A percentile compares a stretch with the other conserved stretches of the same genome.
Conservation (phyloP, 2,329 filamentous ascomycete species). For the Pseudomassariella vexata region DNA sequence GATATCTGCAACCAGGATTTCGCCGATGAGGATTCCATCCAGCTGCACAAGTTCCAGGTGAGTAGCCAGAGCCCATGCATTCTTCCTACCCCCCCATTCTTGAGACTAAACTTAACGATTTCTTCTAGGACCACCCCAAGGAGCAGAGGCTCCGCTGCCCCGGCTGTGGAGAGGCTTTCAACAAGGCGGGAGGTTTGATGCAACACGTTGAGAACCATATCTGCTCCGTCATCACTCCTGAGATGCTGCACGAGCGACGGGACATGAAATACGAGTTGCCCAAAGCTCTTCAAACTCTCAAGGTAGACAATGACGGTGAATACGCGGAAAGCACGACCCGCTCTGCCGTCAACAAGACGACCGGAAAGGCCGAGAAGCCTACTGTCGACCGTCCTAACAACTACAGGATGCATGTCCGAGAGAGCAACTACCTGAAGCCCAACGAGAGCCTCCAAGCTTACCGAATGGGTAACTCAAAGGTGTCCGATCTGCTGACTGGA, state of each 20-base stretch:
- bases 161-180: slow-evolving; percentile 35
- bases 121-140: slow-evolving; percentile 26
- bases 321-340: too few relatives aligned
- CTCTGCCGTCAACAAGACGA: too few relatives aligned
- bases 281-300: too few relatives aligned
- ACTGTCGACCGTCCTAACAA: too few relatives aligned
- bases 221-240: slow-evolving; percentile 30
- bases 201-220: slow-evolving; percentile 37
- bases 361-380: too few relatives aligned
- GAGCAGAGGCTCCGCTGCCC: slow-evolving; percentile 39
- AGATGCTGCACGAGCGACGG: slow-evolving; percentile 26
- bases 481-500: slow-evolving; percentile 12
- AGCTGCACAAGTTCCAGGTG: too few relatives aligned
- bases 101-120: too few relatives aligned
- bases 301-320: too few relatives aligned
- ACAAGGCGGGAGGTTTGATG: slow-evolving; percentile 30
- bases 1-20: background rate
- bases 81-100: too few relatives aligned
- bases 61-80: background rate
- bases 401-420: too few relatives aligned
- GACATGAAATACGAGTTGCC: too few relatives aligned
- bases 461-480: slow-evolving; percentile 13
- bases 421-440: slow-evolving; percentile 7
- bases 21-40: background rate
- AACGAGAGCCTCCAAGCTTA: slow-evolving; percentile 11